Percentiles rank a stretch among this genome's conserved stretches.
Evolutionary conservation across 129 eudicot species (phyloP).

Genomic region (Flaveria ramosissima): DNA sequence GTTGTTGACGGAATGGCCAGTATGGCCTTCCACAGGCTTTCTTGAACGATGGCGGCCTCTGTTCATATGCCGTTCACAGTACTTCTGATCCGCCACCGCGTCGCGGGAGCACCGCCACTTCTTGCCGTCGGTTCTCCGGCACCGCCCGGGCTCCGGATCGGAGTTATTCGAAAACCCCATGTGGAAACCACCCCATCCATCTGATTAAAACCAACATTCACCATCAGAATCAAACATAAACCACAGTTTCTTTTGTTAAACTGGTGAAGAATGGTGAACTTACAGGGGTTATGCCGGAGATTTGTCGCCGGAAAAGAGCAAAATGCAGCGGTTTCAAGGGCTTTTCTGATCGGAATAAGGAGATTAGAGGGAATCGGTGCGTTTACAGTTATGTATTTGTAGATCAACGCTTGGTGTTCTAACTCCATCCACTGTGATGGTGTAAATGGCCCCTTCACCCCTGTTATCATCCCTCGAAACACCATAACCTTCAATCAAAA

Average conservation of each 20-base stretch:
- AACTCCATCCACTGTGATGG: slow-evolving; percentile 95
- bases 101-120: slow-evolving; percentile 97
- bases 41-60: slow-evolving; percentile 99
- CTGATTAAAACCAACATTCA: slow-evolving; percentile 32
- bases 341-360: slow-evolving; percentile 81
- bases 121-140: slow-evolving; percentile 95
- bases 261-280: slow-evolving; percentile 14
- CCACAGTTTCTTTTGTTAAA: not conserved
- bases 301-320: slow-evolving; percentile 38
- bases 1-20: slow-evolving; percentile 66
- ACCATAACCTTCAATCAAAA: slow-evolving; percentile 49
- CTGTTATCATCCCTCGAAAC: slow-evolving; percentile 31
- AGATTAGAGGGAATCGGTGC: slow-evolving; percentile 88
- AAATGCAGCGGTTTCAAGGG: slow-evolving; percentile 75
- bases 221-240: slow-evolving; percentile 37
- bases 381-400: slow-evolving; percentile 78
- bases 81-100: slow-evolving; percentile 84
- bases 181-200: slow-evolving; percentile 92
- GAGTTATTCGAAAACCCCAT: slow-evolving; percentile 72
- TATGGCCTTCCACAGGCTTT: slow-evolving; percentile 99
- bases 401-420: slow-evolving; percentile 93
- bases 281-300: slow-evolving; percentile 60
- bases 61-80: slow-evolving; percentile 93
- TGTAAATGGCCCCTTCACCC: slow-evolving; percentile 37
- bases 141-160: slow-evolving; percentile 98